Base-by-base conservation (phyloP, 1,284 basidiomycete species). In the Malassezia caprae region DNA sequence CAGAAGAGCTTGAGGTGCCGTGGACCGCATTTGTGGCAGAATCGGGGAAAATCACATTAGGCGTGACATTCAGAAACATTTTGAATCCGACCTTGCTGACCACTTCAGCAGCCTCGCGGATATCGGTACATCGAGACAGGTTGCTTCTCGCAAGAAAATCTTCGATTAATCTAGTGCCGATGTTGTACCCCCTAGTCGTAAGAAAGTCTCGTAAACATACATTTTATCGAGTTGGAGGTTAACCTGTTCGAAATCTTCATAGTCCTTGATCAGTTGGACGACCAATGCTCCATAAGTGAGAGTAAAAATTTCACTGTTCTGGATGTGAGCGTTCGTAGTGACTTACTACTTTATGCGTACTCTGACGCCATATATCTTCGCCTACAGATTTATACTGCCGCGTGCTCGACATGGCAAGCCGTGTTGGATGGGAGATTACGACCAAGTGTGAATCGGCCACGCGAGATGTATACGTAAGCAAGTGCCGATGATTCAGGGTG, bases 231-330 rank as follows among this genome's bases (percentile, higher is more conserved):
- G 76, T 67, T 82, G 81, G 64, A 78, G 79, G 77, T 83, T 83
- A 52, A 82, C 82, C 75, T 93, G 88, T 13, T 80, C 80, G 68
- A 96, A 98, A 78, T 98, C 91, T 73, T 99, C 93, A 72, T 96
- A 98, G 77, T 99, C 94, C 75, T 96, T 93, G 66, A 98, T 90
- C 59, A 99, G 82, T 78, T 99, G 94, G 32, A 96, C 90, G 47
- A 99, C 94, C 44, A 98, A 82, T 15, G 91, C 90, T 48, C 94
- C 94, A 68, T 99, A 99, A 23, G 93, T 98, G 59, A 98, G 77
- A 3, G 91, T 86, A 76, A 99, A 98, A 19, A 98, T 82, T 77
- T 99, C 94, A 67, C 90, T 88, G 76, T 94, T 98, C 65, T 69
- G 44, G 8, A 4, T 12, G 35, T 43, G 0, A 49, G 40, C 37